Evolutionary conservation across 805 yeast species (phyloP).

Genomic region (Sporopachydermia lactativora): DNA sequence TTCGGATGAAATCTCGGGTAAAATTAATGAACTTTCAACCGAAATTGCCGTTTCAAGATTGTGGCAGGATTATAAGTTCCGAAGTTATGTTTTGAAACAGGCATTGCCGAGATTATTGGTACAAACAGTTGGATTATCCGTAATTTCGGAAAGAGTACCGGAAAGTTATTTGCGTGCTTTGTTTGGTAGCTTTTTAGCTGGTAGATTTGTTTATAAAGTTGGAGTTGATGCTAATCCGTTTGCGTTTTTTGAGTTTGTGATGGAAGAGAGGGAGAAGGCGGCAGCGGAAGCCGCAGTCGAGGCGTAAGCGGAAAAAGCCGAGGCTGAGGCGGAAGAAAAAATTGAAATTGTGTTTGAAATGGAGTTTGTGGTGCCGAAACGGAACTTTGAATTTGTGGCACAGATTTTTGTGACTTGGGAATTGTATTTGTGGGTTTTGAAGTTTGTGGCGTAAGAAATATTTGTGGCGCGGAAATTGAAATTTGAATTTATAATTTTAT

Average conservation of each 20-base stretch:
- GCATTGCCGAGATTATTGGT: constrained; percentile 69
- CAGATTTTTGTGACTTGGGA: no score
- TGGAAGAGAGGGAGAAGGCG: constrained; percentile 6
- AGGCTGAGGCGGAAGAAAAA: no score
- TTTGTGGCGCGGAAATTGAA: no score
- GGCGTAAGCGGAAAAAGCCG: no score
- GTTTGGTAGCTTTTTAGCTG: constrained; percentile 75
- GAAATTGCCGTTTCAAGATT: constrained; percentile 69
- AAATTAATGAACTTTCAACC: constrained; percentile 76
- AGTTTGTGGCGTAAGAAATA: no score
- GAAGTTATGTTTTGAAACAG: constrained; percentile 60
- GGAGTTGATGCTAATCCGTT: constrained; percentile 67
- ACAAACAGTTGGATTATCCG: constrained; percentile 43
- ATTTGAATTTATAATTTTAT: no score
- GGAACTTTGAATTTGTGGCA: no score
- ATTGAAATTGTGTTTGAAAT: no score
- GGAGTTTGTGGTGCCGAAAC: no score
- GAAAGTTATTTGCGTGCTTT: constrained; percentile 77
- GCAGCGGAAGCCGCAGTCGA: no score
- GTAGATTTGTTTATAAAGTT: constrained; percentile 68
- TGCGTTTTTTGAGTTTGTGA: constrained; percentile 31
- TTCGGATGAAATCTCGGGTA: constrained; percentile 70
- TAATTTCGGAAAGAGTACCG: constrained; percentile 67
- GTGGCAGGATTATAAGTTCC: constrained; percentile 71
- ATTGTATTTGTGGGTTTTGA: no score